phyloP scores from a whole-genome alignment of 768 basidiomycete species.

The Rhodotorula diobovata region DNA sequence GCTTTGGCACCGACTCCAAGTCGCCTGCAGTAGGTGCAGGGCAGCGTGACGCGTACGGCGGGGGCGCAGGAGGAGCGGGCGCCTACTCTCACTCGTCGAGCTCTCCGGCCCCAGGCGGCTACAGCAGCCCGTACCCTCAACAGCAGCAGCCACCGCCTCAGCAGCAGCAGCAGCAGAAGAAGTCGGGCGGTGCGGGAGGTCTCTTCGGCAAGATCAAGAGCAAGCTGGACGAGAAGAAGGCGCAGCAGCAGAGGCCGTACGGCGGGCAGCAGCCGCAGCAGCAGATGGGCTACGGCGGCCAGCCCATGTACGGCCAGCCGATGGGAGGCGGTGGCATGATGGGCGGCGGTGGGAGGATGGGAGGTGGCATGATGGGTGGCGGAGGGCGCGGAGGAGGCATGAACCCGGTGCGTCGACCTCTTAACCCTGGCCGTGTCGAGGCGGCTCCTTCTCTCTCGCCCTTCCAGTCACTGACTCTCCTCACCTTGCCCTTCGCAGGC shows the following conservation, averaged over 20 bases:
- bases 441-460: no score
- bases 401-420: constrained; percentile 24
- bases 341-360: constrained; percentile 7
- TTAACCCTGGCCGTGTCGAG: no score
- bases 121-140: no score
- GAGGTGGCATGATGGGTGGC: no score
- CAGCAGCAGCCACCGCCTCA: not conserved
- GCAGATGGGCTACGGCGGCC: constrained; percentile 15
- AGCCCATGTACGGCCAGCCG: constrained; percentile 10
- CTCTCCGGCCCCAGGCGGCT: no score
- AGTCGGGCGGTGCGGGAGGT: not conserved
- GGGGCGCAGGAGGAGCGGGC: not conserved
- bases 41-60: not conserved
- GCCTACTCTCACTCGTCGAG: not conserved
- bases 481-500: not conserved
- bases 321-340: constrained; percentile 1
- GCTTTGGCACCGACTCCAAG: not conserved
- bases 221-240: constrained; percentile 12
- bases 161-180: not conserved
- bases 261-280: constrained; percentile 15
- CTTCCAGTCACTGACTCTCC: not conserved
- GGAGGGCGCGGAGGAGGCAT: constrained; percentile 30
- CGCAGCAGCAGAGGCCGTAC: not conserved
- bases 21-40: no score
- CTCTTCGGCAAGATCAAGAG: constrained; percentile 19